Percentiles rank a stretch among this genome's conserved stretches.
phyloP scores from a whole-genome alignment of 2,329 filamentous ascomycete genomes.

The Aspergillus bombycis region DNA sequence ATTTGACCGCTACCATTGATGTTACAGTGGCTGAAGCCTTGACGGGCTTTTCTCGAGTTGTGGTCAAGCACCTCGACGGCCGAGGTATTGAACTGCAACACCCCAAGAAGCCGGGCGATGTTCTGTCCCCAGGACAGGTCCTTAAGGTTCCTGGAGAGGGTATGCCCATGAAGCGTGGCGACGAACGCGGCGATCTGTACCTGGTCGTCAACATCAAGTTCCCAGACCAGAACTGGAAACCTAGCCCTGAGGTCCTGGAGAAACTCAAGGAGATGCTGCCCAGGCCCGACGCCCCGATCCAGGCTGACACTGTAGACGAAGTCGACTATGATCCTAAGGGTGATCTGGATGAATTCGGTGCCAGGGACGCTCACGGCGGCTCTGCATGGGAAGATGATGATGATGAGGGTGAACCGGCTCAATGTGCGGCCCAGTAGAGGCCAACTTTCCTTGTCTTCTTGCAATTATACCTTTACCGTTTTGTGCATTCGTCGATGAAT shows the following conservation, averaged over 20 bases:
- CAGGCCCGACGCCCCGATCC: conserved; percentile 60
- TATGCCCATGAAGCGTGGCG: conserved; percentile 89
- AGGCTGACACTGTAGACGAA: conserved; percentile 78
- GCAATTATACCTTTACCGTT: conserved; percentile 15
- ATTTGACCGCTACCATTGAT: conserved; percentile 79
- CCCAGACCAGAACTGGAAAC: conserved; percentile 82
- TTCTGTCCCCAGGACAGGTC: conserved; percentile 80
- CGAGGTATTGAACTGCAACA: conserved; percentile 83
- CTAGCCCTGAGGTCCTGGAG: conserved; percentile 70
- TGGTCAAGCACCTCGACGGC: conserved; percentile 90
- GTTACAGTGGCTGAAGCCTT: conserved; percentile 83
- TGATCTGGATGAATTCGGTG: conserved; percentile 71
- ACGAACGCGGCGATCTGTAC: conserved; percentile 83
- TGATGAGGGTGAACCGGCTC: conserved; percentile 48
- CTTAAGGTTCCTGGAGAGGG: conserved; percentile 87
- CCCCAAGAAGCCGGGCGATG: conserved; percentile 73
- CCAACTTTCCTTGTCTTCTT: conserved; percentile 10
- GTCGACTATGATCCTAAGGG: conserved; percentile 83
- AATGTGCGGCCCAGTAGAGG: conserved; percentile 53
- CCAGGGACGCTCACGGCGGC: conserved; percentile 45
- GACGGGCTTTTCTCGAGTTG: conserved; percentile 85
- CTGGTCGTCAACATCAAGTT: conserved; percentile 84
- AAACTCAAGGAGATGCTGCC: conserved; percentile 77
- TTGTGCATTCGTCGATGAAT: conserved; percentile 18
- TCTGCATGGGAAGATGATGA: conserved; percentile 55